phyloP scores from a whole-genome alignment of 176 grass and related monocot genomes.

The Carex kokanica region DNA sequence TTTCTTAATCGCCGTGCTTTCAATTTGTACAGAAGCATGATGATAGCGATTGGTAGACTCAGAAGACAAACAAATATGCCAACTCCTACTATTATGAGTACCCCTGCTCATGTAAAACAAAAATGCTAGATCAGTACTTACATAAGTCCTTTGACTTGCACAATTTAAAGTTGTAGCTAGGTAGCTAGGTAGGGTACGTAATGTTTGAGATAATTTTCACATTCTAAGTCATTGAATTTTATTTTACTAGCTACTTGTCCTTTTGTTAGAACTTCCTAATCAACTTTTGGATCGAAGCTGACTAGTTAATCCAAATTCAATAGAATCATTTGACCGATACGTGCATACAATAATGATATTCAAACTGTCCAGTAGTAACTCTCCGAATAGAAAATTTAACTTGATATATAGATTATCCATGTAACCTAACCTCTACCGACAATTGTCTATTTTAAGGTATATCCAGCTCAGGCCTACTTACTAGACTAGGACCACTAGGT shows the following conservation, averaged over 20 bases:
- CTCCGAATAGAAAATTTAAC: not conserved
- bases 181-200: not conserved
- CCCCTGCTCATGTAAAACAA: slow-evolving; percentile 27
- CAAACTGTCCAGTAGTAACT: not conserved
- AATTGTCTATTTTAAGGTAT: not conserved
- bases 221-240: too few species aligned
- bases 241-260: not conserved
- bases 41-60: slow-evolving; percentile 26
- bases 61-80: slow-evolving; percentile 16
- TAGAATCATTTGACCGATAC: slow-evolving; percentile 20
- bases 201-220: not conserved
- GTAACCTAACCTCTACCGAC: not conserved
- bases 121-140: not conserved
- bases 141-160: not conserved
- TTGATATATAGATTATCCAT: not conserved
- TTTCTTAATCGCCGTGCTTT: slow-evolving; percentile 12
- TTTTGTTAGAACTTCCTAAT: not conserved
- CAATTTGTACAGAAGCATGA: slow-evolving; percentile 31
- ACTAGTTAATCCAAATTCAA: slow-evolving; percentile 6
- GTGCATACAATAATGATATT: not conserved
- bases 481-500: not conserved
- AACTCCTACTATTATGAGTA: slow-evolving; percentile 38
- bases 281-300: not conserved
- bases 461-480: not conserved
- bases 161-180: not conserved